Evolutionary conservation across 208 protist species (phyloP).

Genomic region (Naegleria lovaniensis): DNA sequence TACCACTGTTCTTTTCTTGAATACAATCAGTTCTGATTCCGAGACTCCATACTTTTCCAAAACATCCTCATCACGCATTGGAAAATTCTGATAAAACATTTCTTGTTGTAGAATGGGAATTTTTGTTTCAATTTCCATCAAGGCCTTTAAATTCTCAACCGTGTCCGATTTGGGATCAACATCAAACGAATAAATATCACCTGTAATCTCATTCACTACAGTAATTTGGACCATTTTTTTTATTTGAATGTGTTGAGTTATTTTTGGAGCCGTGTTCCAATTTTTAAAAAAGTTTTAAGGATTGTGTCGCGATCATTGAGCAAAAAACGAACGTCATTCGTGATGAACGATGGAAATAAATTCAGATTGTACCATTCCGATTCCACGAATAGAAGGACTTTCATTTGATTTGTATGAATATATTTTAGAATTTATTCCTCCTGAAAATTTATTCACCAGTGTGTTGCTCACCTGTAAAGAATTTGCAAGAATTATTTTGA

Average conservation of each 20-base stretch:
- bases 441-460: no score
- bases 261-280: background rate
- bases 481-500: no score
- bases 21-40: background rate
- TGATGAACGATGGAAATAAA: no score
- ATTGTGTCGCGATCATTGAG: no score
- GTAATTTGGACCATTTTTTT: background rate
- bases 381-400: no score
- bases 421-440: no score
- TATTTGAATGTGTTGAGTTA: background rate
- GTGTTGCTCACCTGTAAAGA: no score
- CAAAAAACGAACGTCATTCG: no score
- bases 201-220: background rate
- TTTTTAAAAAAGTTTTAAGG: no score
- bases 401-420: no score
- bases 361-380: no score
- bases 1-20: background rate
- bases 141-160: constrained; percentile 20
- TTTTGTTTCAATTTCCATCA: background rate
- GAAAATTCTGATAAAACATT: background rate
- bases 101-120: background rate
- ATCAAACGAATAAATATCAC: background rate
- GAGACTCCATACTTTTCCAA: background rate
- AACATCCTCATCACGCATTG: background rate
- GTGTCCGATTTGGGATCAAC: background rate